These are phyloP conservation scores for Lactarius indigo DNA, from an alignment of 768 basidiomycete species.

Conservation along the genomic window DNA sequence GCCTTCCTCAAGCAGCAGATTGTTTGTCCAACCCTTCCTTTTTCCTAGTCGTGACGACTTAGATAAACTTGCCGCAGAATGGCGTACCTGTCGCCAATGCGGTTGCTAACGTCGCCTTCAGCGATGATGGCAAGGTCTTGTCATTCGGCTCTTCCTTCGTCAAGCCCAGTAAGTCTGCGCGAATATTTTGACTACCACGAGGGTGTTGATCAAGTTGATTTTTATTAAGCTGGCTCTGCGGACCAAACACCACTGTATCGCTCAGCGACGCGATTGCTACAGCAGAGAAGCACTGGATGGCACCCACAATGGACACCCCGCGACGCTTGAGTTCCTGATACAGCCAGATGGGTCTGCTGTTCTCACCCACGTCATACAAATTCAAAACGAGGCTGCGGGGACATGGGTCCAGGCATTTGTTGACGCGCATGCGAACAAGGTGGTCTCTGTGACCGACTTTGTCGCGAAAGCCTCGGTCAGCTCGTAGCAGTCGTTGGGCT, in stretches of 20 bases:
- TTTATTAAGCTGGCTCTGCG: conserved; percentile 22
- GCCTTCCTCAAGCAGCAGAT: conserved; percentile 29
- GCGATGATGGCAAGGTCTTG: conserved; percentile 39
- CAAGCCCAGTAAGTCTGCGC: conserved; percentile 35
- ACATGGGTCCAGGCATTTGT: conserved; percentile 58
- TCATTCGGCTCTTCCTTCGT: conserved; percentile 48
- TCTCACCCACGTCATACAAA: conserved; percentile 42
- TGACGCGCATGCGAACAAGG: conserved; percentile 53
- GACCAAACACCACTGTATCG: conserved; percentile 38
- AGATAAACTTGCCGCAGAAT: conserved; percentile 25
- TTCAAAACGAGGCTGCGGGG: conserved; percentile 40
- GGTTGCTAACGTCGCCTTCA: conserved; percentile 45
- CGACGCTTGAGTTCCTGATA: conserved; percentile 41
- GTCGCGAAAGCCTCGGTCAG: conserved; percentile 43
- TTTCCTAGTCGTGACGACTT: background rate
- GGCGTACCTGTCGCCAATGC: conserved; percentile 38
- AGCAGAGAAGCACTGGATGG: conserved; percentile 40
- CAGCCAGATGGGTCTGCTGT: conserved; percentile 38
- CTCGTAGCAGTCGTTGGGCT: background rate
- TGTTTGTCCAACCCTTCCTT: conserved; percentile 12
- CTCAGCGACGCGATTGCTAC: conserved; percentile 35
- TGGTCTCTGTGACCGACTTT: conserved; percentile 52
- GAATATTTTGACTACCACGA: background rate
- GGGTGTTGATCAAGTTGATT: background rate
- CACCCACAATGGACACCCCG: conserved; percentile 39